Evolutionary conservation across 2,329 filamentous ascomycete genomes (phyloP).

Genomic region (Cladophialophora chaetospira): DNA sequence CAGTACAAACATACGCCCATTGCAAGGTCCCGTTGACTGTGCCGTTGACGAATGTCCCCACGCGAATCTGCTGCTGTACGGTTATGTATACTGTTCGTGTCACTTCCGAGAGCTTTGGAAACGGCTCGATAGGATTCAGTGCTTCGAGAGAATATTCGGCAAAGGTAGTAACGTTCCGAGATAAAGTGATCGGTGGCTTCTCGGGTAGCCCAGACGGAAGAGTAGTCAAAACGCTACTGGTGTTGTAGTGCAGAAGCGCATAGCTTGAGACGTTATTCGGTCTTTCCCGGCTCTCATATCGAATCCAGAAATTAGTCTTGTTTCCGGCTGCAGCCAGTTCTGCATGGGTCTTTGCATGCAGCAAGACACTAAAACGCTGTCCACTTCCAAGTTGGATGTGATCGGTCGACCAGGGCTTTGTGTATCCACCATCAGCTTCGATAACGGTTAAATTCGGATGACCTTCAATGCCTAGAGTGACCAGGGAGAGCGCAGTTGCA

Average conservation of each 20-base stretch:
- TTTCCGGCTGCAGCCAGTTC: constrained; percentile 34
- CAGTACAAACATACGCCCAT: constrained; percentile 30
- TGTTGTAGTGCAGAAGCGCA: constrained; percentile 35
- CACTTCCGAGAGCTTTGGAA: constrained; percentile 44
- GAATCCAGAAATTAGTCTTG: constrained; percentile 54
- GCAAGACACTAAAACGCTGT: constrained; percentile 62
- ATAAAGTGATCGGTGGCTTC: constrained; percentile 31
- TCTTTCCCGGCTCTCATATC: constrained; percentile 35
- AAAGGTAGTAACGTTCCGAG: constrained; percentile 20
- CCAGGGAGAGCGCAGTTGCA: constrained; percentile 56
- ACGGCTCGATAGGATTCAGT: constrained; percentile 23
- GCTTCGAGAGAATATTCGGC: constrained; percentile 35
- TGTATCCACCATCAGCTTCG: constrained; percentile 56
- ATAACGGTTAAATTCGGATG: constrained; percentile 62
- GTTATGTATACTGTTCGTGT: constrained; percentile 54
- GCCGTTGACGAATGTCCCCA: constrained; percentile 21
- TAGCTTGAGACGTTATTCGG: constrained; percentile 35
- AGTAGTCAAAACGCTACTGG: background rate
- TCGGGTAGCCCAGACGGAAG: constrained; percentile 26
- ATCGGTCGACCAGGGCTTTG: constrained; percentile 38
- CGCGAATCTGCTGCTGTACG: constrained; percentile 35
- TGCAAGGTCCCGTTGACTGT: constrained; percentile 31
- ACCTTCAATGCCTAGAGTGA: constrained; percentile 58
- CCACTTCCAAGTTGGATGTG: constrained; percentile 60
- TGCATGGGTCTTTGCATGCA: constrained; percentile 51